These are phyloP conservation scores for Phytopythium litorale DNA, from an alignment of 352 stramenopile species.

Conservation along the genomic window DNA sequence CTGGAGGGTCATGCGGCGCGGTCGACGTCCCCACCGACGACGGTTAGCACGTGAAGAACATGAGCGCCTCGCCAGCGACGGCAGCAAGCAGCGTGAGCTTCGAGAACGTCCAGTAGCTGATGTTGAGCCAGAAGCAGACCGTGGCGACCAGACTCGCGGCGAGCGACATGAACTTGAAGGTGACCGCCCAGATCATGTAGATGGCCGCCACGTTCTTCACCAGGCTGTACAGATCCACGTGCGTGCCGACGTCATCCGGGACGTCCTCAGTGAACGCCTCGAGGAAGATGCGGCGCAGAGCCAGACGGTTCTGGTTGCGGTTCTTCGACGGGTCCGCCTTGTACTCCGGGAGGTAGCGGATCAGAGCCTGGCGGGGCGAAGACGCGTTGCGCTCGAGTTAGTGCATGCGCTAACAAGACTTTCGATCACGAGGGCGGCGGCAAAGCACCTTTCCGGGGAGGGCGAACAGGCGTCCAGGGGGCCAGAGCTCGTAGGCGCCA, in stretches of 20 bases:
- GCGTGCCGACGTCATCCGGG: conserved; percentile 54
- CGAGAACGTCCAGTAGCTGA: conserved; percentile 62
- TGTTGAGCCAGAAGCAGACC: conserved; percentile 42
- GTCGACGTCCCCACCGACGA: not conserved
- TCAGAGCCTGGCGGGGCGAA: conserved; percentile 31
- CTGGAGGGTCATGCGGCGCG: not conserved
- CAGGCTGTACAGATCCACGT: conserved; percentile 45
- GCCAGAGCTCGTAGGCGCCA: conserved; percentile 80
- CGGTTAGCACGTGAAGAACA: conserved; percentile 80
- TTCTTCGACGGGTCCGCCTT: conserved; percentile 60
- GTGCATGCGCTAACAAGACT: not conserved
- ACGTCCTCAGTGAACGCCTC: conserved; percentile 71
- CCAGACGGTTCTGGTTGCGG: conserved; percentile 78
- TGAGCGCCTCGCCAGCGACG: conserved; percentile 54
- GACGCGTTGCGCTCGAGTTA: not conserved
- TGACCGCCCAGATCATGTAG: conserved; percentile 68
- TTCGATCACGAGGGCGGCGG: not conserved
- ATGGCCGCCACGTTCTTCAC: conserved; percentile 60
- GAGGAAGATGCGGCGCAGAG: conserved; percentile 75
- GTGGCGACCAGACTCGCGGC: conserved; percentile 31
- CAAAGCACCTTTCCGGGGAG: conserved; percentile 57
- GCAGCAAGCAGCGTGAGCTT: conserved; percentile 46
- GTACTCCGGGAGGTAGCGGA: conserved; percentile 76
- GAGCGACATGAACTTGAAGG: conserved; percentile 56
- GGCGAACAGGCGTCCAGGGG: conserved; percentile 66